A percentile compares a stretch with the other conserved stretches of the same genome.
Evolutionary conservation across 805 yeast genomes (phyloP).

Genomic region (Saccharomycopsis amapae): DNA sequence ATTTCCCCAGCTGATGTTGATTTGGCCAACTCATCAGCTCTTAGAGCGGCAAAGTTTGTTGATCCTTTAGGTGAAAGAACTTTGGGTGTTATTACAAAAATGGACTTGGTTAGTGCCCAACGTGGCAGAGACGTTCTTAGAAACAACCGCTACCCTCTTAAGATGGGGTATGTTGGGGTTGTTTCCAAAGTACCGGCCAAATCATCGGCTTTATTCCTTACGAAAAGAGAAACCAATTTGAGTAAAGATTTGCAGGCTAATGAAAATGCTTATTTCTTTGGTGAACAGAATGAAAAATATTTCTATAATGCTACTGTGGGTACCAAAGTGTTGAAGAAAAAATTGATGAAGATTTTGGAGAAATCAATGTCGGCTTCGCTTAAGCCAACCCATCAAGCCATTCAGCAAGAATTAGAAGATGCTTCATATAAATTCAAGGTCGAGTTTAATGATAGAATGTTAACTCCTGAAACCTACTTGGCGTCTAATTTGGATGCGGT

Average conservation of each 20-base stretch:
- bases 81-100: constrained; percentile 89
- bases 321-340: constrained; percentile 65
- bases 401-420: constrained; percentile 89
- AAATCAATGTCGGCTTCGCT: constrained; percentile 84
- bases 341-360: constrained; percentile 81
- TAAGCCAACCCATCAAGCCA: constrained; percentile 78
- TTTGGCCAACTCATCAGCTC: constrained; percentile 90
- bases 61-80: constrained; percentile 96
- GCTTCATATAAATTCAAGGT: constrained; percentile 89
- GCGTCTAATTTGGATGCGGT: constrained; percentile 87
- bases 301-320: constrained; percentile 66
- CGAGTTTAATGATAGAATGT: constrained; percentile 88
- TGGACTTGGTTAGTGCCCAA: constrained; percentile 80
- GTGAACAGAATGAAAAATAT: constrained; percentile 48
- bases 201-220: constrained; percentile 26
- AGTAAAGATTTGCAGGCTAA: constrained; percentile 20
- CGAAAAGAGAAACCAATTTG: constrained; percentile 25
- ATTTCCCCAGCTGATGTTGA: constrained; percentile 98
- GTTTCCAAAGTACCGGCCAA: constrained; percentile 67
- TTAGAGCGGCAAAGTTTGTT: constrained; percentile 78
- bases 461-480: constrained; percentile 90
- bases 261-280: constrained; percentile 50
- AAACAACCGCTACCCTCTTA: constrained; percentile 80
- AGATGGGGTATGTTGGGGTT: constrained; percentile 99
- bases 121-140: constrained; percentile 60